Base-by-base conservation (phyloP, 768 basidiomycete species). In the Dioszegia aurantiaca region DNA sequence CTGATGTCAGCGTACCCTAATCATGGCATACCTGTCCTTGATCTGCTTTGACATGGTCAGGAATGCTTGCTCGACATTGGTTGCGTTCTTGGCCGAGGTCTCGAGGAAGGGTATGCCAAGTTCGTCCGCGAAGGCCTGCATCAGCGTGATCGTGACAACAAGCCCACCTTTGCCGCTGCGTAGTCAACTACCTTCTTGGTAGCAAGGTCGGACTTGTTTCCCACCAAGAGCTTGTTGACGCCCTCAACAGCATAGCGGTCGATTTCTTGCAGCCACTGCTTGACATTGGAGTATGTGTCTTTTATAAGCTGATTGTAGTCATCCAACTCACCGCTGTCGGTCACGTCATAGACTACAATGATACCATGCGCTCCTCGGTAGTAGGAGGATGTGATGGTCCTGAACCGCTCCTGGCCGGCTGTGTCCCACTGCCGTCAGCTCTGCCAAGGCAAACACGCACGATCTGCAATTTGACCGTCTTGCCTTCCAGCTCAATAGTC, bases 291-390 rank as follows among this genome's bases (percentile, higher is more conserved):
- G 42, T 67, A 62, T 44, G 58, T 68, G 27, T 62, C 65, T 64
- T 27, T 31, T 14, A 33, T 33, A 6, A 33, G 33, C 33, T 33
- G 8, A 33, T 6, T 33, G 8, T 6, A 6, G 10, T 28, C 19
- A 27, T 56, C 19, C 17, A n/a, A 52, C 66, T 61, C 37, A 68
- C 66, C 70, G 63, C 72, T 71, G 59, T 69, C 67, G 6, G 67
- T 69, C 19, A 67, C 61, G 42, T 64, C 63, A 61, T 62, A 60
- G 30, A 64, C 66, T 16, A 68, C 83, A 55, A 99, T 82, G 72
- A 98, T 99, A 52, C 95, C 95, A 86, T 95, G 94, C 21, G 95
- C 95, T 36, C 94, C 94, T 63, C 95, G 89, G 82, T 99, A 99
- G 79, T 99, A 99, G 11, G 95, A 91, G 21, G 93, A 93, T 43